phyloP scores from a whole-genome alignment of 2,329 filamentous ascomycete species.

The Parafenestella ontariensis region DNA sequence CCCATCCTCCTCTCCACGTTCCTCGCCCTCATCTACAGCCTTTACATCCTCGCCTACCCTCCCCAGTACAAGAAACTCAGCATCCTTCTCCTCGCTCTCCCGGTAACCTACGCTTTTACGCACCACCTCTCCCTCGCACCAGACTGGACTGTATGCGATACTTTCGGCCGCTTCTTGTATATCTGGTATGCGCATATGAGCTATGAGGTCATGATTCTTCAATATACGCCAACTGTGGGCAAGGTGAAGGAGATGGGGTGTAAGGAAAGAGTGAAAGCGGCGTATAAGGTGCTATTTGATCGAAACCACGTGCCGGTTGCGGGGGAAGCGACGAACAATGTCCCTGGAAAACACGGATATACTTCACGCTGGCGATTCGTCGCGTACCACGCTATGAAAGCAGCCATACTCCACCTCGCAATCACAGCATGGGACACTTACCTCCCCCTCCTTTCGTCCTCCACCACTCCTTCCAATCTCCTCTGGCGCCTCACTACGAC shows the following conservation, averaged over 20 bases:
- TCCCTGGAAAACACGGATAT: background rate
- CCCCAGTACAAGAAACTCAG: conserved; percentile 12
- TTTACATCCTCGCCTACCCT: conserved; percentile 27
- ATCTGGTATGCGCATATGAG: conserved; percentile 29
- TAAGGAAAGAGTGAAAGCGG: conserved; percentile 5
- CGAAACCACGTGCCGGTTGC: conserved; percentile 1
- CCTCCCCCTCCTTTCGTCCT: background rate
- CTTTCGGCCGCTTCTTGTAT: conserved; percentile 22
- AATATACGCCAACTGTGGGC: conserved; percentile 5
- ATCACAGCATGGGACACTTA: background rate
- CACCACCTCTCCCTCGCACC: conserved; percentile 9
- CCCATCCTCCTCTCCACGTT: background rate
- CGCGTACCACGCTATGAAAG: background rate
- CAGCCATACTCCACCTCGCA: background rate
- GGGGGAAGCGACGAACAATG: conserved; percentile 2
- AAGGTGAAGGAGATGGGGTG: conserved; percentile 5
- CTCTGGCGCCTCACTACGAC: conserved; percentile 5
- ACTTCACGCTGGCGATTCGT: background rate
- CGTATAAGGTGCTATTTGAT: conserved; percentile 19
- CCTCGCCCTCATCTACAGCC: conserved; percentile 3
- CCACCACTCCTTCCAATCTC: background rate
- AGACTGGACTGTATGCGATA: conserved; percentile 13
- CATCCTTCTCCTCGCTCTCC: conserved; percentile 14
- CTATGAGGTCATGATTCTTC: conserved; percentile 14
- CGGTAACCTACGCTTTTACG: conserved; percentile 17